phyloP scores from a whole-genome alignment of 345 rosid species.

The Rubroshorea leprosula region DNA sequence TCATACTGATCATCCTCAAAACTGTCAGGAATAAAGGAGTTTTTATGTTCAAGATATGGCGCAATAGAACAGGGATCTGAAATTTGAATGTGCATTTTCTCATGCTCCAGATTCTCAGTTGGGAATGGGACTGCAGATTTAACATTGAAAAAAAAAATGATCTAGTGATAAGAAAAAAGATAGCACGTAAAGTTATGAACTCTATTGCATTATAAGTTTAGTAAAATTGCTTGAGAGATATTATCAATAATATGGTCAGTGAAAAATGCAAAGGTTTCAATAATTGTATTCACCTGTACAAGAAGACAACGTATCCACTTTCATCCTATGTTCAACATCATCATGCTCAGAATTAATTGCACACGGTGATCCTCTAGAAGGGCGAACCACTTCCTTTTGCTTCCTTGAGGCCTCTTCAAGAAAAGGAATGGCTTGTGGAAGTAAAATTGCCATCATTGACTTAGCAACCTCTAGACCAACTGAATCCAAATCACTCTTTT shows the following conservation, averaged over 20 bases:
- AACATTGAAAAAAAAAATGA: slow-evolving; percentile 10
- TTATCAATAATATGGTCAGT: slow-evolving; percentile 2
- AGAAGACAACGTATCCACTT: slow-evolving; percentile 25
- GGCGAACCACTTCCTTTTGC: slow-evolving; percentile 24
- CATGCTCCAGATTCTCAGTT: slow-evolving; percentile 9
- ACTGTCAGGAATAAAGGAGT: slow-evolving; percentile 38
- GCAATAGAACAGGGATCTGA: slow-evolving; percentile 20
- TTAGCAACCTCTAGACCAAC: slow-evolving; percentile 51
- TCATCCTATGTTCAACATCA: slow-evolving; percentile 21
- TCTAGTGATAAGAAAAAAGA: slow-evolving; percentile 2
- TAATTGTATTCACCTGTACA: slow-evolving; percentile 25
- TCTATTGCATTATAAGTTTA: neutral
- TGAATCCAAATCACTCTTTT: slow-evolving; percentile 43
- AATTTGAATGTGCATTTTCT: slow-evolving; percentile 16
- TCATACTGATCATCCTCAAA: slow-evolving; percentile 37
- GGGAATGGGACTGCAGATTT: slow-evolving; percentile 28
- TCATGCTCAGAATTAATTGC: slow-evolving; percentile 21
- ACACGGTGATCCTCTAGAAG: slow-evolving; percentile 21
- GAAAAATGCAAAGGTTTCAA: neutral
- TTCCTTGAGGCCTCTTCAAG: slow-evolving; percentile 46
- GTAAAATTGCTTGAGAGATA: neutral
- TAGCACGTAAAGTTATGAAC: neutral
- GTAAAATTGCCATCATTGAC: slow-evolving; percentile 78
- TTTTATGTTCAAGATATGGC: slow-evolving; percentile 28
- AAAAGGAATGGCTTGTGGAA: slow-evolving; percentile 89